Conservation (phyloP, 2,329 filamentous ascomycete species). For the Fusarium sp. region DNA sequence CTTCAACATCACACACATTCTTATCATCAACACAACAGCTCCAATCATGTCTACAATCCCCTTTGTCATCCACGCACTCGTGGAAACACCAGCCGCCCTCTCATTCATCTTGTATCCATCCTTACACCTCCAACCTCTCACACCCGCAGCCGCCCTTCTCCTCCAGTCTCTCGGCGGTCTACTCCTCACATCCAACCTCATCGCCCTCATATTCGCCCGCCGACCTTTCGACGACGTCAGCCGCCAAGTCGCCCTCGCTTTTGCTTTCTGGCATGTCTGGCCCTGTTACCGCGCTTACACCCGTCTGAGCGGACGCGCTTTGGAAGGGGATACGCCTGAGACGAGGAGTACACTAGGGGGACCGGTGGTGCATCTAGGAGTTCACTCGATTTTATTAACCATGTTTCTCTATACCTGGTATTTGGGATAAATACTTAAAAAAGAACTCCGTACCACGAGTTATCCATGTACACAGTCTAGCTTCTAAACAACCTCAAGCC, state of each 20-base stretch:
- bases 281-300: slow-evolving; percentile 58
- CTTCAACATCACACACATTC: background rate
- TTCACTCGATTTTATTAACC: slow-evolving; percentile 54
- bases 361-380: slow-evolving; percentile 58
- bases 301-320: slow-evolving; percentile 46
- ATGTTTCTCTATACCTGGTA: slow-evolving; percentile 47
- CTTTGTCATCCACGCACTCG: slow-evolving; percentile 52
- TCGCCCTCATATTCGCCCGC: slow-evolving; percentile 53
- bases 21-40: background rate
- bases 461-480: slow-evolving; percentile 39
- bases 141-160: slow-evolving; percentile 55
- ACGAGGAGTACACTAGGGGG: slow-evolving; percentile 55
- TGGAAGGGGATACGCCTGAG: slow-evolving; percentile 1
- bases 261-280: slow-evolving; percentile 63
- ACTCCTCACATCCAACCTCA: slow-evolving; percentile 58
- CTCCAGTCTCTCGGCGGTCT: slow-evolving; percentile 62
- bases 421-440: slow-evolving; percentile 21
- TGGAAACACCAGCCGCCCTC: slow-evolving; percentile 58
- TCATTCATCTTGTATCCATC: slow-evolving; percentile 59
- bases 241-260: slow-evolving; percentile 52
- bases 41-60: slow-evolving; percentile 40
- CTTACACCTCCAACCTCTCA: slow-evolving; percentile 57
- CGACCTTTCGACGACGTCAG: slow-evolving; percentile 48
- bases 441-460: slow-evolving; percentile 3
- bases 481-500: slow-evolving; percentile 66